Evolutionary conservation across 73 alveolate genomes (phyloP).

Genomic region (Symbiodinium pilosum): DNA sequence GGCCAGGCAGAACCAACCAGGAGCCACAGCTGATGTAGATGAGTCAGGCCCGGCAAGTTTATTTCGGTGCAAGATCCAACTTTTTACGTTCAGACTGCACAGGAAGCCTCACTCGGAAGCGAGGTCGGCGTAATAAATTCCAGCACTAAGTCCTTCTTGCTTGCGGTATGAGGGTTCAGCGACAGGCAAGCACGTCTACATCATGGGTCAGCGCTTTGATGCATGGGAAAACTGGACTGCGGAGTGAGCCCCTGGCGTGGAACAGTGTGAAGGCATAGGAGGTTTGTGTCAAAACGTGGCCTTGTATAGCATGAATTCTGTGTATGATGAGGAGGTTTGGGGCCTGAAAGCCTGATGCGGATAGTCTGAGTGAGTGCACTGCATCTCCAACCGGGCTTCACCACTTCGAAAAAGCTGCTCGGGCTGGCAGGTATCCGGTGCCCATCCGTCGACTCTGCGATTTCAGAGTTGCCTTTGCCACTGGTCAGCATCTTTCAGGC

Average conservation of each 20-base stretch:
- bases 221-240: conserved; percentile 94
- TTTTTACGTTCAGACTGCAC: neutral
- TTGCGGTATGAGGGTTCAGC: neutral
- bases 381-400: too few relatives aligned
- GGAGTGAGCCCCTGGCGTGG: too few relatives aligned
- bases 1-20: conserved; percentile 4
- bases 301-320: too few relatives aligned
- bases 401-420: neutral
- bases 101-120: neutral
- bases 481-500: neutral
- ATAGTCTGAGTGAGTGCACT: too few relatives aligned
- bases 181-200: conserved; percentile 65
- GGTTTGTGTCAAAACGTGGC: too few relatives aligned
- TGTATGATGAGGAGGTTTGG: too few relatives aligned
- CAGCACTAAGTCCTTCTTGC: too few relatives aligned
- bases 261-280: too few relatives aligned
- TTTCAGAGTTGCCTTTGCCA: conserved; percentile 42
- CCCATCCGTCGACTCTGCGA: conserved; percentile 83
- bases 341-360: too few relatives aligned
- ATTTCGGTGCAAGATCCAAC: neutral
- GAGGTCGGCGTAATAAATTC: neutral
- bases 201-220: conserved; percentile 89
- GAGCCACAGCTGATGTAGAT: neutral
- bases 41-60: neutral
- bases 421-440: conserved; percentile 34